These are phyloP conservation scores for Pachyrhizus erosus DNA, from an alignment of 306 rosid species.

Conservation along the genomic window DNA sequence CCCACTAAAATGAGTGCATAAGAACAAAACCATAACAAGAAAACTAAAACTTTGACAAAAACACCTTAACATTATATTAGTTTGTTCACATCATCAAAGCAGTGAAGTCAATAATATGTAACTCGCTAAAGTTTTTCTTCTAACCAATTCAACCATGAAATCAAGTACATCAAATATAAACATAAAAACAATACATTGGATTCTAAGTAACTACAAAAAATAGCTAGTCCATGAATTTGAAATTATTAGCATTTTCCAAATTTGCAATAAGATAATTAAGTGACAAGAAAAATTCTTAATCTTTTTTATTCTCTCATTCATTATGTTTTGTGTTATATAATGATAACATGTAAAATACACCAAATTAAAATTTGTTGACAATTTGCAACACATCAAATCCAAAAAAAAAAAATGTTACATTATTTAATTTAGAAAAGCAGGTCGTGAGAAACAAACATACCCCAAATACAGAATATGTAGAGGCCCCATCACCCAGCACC, in stretches of 20 bases:
- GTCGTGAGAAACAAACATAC: slow-evolving; percentile 52
- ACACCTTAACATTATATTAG: neutral
- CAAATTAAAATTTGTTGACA: neutral
- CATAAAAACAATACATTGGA: slow-evolving; percentile 14
- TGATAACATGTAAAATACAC: neutral
- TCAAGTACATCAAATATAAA: slow-evolving; percentile 26
- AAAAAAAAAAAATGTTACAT: neutral
- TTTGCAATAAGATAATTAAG: slow-evolving; percentile 29
- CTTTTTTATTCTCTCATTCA: slow-evolving; percentile 2
- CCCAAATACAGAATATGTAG: slow-evolving; percentile 91
- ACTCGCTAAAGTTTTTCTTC: slow-evolving; percentile 13
- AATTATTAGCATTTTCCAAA: slow-evolving; percentile 20
- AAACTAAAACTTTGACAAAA: neutral
- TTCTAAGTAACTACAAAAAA: slow-evolving; percentile 18
- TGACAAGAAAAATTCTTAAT: neutral
- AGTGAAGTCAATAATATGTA: slow-evolving; percentile 13
- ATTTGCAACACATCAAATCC: slow-evolving; percentile 21
- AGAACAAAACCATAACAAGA: slow-evolving; percentile 13
- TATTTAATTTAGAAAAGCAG: neutral
- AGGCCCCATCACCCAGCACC: slow-evolving; percentile 89
- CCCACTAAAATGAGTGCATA: slow-evolving; percentile 12
- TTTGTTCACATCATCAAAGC: slow-evolving; percentile 30
- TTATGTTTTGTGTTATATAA: neutral
- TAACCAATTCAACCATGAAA: slow-evolving; percentile 10
- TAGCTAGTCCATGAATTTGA: slow-evolving; percentile 8